phyloP scores from a whole-genome alignment of 805 yeast genomes.

The Candida fluviatilis region DNA sequence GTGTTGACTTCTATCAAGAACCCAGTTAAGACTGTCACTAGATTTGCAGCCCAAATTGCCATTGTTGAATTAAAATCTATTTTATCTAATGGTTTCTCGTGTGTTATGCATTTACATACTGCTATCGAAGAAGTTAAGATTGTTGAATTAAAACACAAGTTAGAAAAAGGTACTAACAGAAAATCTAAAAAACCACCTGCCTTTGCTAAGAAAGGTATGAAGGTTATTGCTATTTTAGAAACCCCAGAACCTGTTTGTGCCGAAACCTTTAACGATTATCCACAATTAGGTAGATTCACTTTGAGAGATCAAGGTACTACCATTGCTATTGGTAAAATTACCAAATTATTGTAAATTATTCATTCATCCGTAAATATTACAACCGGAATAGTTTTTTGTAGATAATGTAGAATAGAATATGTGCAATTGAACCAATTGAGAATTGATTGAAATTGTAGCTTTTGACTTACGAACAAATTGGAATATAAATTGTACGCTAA shows the following conservation, averaged over 20 bases:
- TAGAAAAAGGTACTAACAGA: slow-evolving; percentile 96
- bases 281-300: slow-evolving; percentile 96
- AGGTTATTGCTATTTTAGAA: slow-evolving; percentile 89
- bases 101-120: slow-evolving; percentile 98
- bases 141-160: slow-evolving; percentile 79
- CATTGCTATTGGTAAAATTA: slow-evolving; percentile 97
- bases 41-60: slow-evolving; percentile 93
- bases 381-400: too few relatives aligned
- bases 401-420: too few relatives aligned
- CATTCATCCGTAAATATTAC: too few relatives aligned
- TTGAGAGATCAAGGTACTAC: slow-evolving; percentile 98
- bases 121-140: slow-evolving; percentile 94
- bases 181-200: slow-evolving; percentile 96
- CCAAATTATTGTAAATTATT: slow-evolving; percentile 66
- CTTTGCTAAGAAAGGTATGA: slow-evolving; percentile 98
- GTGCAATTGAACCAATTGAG: too few relatives aligned
- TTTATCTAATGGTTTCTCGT: slow-evolving; percentile 90
- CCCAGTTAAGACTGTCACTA: slow-evolving; percentile 89
- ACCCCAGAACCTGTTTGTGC: slow-evolving; percentile 85
- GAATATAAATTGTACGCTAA: too few relatives aligned
- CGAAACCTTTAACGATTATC: slow-evolving; percentile 88
- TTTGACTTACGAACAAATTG: too few relatives aligned
- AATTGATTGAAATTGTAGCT: too few relatives aligned
- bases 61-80: slow-evolving; percentile 95
- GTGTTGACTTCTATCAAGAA: slow-evolving; percentile 81